These are phyloP conservation scores for Daldinia concentrica DNA, from an alignment of 495 filamentous ascomycete species.

Conservation along the genomic window DNA sequence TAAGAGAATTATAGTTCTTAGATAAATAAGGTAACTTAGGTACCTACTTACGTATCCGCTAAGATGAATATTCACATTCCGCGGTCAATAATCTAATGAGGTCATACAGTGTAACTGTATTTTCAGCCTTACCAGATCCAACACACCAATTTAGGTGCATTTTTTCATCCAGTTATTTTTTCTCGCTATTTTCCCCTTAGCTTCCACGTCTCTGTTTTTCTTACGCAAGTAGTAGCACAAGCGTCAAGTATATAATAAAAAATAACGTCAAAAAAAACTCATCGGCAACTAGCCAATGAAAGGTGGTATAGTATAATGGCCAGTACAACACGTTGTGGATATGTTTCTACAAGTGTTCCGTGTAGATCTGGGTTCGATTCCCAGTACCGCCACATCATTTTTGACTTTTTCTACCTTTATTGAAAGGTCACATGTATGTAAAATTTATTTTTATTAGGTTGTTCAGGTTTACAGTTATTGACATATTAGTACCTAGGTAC, in stretches of 20 bases:
- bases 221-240: background rate
- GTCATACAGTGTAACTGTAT: background rate
- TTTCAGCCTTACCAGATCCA: background rate
- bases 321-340: slow-evolving; percentile 18
- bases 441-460: slow-evolving; percentile 1
- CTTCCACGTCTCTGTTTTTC: background rate
- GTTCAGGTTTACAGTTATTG: background rate
- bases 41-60: no score
- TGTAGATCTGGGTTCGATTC: slow-evolving; percentile 18
- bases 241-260: background rate
- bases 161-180: background rate
- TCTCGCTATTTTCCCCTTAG: background rate
- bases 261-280: background rate
- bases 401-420: background rate
- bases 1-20: no score
- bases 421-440: background rate
- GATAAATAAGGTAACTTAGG: no score
- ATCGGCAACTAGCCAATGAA: background rate
- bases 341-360: slow-evolving; percentile 3
- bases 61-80: no score
- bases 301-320: slow-evolving; percentile 14
- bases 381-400: slow-evolving; percentile 11
- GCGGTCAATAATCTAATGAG: no score
- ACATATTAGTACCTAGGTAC: no score
- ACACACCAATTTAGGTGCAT: slow-evolving; percentile 1